Percentiles rank a stretch among this genome's conserved stretches.
Evolutionary conservation across 208 protist genomes (phyloP).

Genomic region (Vickermania ingenoplastis): DNA sequence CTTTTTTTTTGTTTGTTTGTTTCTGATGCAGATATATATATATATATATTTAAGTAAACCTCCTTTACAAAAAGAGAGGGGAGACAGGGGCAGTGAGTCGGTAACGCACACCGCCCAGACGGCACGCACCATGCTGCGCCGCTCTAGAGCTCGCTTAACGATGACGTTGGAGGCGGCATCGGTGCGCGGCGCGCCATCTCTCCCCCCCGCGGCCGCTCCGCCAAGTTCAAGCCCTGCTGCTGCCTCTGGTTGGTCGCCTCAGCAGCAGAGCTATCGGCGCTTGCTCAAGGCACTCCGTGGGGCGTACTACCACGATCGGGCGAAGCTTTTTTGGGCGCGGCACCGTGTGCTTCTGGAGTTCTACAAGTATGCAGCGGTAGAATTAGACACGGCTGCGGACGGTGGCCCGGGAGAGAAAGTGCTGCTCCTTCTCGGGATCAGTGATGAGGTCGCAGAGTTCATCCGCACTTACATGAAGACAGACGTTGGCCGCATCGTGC

Average conservation of each 20-base stretch:
- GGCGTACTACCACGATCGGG: constrained; percentile 78
- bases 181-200: too few species aligned
- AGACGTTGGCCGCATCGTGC: constrained; percentile 68
- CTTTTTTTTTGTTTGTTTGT: too few species aligned
- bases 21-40: too few species aligned
- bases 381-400: background rate
- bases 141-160: too few species aligned
- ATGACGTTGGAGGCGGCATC: too few species aligned
- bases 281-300: constrained; percentile 62
- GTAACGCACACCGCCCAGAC: too few species aligned
- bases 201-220: too few species aligned
- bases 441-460: constrained; percentile 59
- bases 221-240: too few species aligned
- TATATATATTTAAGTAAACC: too few species aligned
- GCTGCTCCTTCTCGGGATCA: constrained; percentile 42
- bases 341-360: constrained; percentile 83
- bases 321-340: constrained; percentile 83
- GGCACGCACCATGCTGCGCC: too few species aligned
- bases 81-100: too few species aligned
- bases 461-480: constrained; percentile 75
- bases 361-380: constrained; percentile 74
- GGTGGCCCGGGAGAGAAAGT: constrained; percentile 13
- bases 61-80: too few species aligned
- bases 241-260: constrained; percentile 33
- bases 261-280: constrained; percentile 62